A percentile compares a stretch with the other conserved stretches of the same genome.
These are phyloP conservation scores for Mycena latifolia DNA, from an alignment of 768 basidiomycete species.

Conservation along the genomic window DNA sequence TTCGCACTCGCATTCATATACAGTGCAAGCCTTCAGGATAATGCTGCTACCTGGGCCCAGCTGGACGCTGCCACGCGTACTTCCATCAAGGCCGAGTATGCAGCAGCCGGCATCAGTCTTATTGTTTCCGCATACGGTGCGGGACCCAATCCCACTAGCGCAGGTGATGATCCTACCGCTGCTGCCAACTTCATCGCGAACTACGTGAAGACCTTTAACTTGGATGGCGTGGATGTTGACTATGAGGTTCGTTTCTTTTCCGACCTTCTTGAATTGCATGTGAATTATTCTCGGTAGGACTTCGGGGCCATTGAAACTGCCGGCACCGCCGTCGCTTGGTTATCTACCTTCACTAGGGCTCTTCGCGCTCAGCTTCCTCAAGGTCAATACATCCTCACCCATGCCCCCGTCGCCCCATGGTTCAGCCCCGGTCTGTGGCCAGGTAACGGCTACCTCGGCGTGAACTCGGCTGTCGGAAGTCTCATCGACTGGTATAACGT, in stretches of 20 bases:
- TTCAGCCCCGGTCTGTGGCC: constrained; percentile 29
- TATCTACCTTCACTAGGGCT: constrained; percentile 45
- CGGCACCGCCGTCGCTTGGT: constrained; percentile 58
- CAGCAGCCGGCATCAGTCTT: constrained; percentile 68
- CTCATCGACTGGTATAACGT: constrained; percentile 76
- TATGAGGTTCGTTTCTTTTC: constrained; percentile 45
- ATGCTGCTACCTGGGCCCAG: constrained; percentile 25
- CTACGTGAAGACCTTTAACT: constrained; percentile 60
- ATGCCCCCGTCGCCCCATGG: constrained; percentile 46
- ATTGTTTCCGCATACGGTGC: constrained; percentile 77
- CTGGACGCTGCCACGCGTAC: constrained; percentile 26
- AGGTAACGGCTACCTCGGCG: constrained; percentile 21
- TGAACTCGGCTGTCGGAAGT: constrained; percentile 60
- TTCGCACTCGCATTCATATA: constrained; percentile 32
- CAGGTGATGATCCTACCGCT: constrained; percentile 68
- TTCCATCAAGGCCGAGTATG: constrained; percentile 65
- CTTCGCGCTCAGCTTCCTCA: constrained; percentile 37
- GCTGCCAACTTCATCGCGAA: constrained; percentile 69
- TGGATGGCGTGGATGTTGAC: constrained; percentile 50
- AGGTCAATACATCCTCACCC: constrained; percentile 50
- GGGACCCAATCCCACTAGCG: constrained; percentile 67
- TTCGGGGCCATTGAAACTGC: constrained; percentile 61
- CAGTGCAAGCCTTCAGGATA: constrained; percentile 21
- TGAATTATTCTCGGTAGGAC: constrained; percentile 50
- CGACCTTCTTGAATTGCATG: constrained; percentile 8